Percentiles rank a stretch among this genome's conserved stretches.
phyloP scores from a whole-genome alignment of 225 moss, liverwort and hornwort genomes.

The Anthoceros angustus region DNA sequence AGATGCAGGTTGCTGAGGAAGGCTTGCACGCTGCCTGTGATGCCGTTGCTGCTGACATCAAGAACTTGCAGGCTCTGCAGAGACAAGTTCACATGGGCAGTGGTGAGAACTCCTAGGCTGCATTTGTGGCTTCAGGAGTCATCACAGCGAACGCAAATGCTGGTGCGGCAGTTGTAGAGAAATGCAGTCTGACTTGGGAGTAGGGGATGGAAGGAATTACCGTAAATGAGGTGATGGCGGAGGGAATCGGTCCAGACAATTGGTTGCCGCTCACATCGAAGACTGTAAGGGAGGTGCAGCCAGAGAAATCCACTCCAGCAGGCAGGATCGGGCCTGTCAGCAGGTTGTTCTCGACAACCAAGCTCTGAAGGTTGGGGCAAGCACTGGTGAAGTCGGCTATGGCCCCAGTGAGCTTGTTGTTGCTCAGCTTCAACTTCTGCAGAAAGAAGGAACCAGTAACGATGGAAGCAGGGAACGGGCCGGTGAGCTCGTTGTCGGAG shows the following conservation, averaged over 20 bases:
- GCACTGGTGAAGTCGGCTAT: background rate
- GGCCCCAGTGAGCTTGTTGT: background rate
- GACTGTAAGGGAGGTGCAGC: constrained; percentile 9
- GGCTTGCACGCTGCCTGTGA: constrained; percentile 6
- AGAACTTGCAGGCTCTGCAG: constrained; percentile 4
- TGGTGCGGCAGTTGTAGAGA: background rate
- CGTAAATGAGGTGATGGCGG: constrained; percentile 3
- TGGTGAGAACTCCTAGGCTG: background rate
- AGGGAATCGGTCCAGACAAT: constrained; percentile 7
- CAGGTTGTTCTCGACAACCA: constrained; percentile 14
- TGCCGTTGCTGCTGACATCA: constrained; percentile 13
- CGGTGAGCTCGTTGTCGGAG: constrained; percentile 13
- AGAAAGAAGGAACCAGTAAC: constrained; percentile 4
- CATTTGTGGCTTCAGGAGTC: background rate
- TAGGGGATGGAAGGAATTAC: background rate
- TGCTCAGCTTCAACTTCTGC: background rate
- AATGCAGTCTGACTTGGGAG: background rate
- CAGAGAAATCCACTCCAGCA: background rate
- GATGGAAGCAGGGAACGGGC: constrained; percentile 10
- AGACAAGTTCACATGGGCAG: background rate
- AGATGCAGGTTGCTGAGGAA: constrained; percentile 1
- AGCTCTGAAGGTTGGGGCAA: background rate
- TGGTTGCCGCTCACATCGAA: constrained; percentile 19
- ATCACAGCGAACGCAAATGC: background rate
- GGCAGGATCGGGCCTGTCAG: constrained; percentile 6